phyloP scores from a whole-genome alignment of 345 rosid species.

The Camelina neglecta region DNA sequence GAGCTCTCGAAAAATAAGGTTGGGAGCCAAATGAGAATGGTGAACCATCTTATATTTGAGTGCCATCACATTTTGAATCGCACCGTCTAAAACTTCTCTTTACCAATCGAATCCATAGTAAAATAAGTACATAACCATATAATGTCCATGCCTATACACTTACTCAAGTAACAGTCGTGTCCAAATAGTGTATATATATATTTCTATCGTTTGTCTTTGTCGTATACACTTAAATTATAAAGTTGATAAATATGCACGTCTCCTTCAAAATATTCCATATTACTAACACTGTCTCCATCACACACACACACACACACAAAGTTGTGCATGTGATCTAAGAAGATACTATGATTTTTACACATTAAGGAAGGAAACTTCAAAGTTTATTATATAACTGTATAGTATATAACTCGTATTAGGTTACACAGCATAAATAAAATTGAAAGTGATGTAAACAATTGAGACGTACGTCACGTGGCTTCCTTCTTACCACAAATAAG shows the following conservation, averaged over 20 bases:
- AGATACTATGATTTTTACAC: background rate
- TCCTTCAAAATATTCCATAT: slow-evolving; percentile 1
- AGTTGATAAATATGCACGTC: slow-evolving; percentile 16
- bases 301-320: background rate
- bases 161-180: background rate
- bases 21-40: background rate
- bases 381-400: background rate
- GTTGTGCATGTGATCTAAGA: background rate
- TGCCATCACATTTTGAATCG: background rate
- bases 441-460: background rate
- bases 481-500: background rate
- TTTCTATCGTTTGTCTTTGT: background rate
- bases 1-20: too few relatives aligned
- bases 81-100: background rate
- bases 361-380: background rate
- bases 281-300: slow-evolving; percentile 1
- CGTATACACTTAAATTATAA: slow-evolving; percentile 19
- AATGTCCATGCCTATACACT: background rate
- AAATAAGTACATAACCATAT: background rate
- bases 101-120: background rate
- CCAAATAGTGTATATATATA: background rate
- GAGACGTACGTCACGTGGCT: background rate
- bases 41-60: background rate
- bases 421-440: background rate
- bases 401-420: background rate